Evolutionary conservation across 2,329 filamentous ascomycete species (phyloP), one percentile per base, ranked within the genome.

Genomic region (Proliferodiscus dingleyae): DNA sequence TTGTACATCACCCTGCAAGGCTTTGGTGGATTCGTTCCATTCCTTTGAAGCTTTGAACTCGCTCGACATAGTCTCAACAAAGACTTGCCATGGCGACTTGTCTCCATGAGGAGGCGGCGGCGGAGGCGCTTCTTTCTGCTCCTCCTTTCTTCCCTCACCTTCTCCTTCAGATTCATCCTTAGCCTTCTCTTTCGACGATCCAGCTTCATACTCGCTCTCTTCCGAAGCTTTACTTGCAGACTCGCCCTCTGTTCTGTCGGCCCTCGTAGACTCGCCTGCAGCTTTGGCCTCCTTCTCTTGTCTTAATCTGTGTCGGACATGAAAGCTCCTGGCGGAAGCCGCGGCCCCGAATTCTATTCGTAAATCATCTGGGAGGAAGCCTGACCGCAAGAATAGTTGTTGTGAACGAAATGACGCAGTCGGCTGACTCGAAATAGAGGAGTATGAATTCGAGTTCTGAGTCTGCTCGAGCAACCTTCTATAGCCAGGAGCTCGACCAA

Each of bases 21-120:
- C 88, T 72, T 98, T 97, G 33, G 91, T 98, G 34, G 89, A 95
- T 64, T 98, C 93, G 63, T 98, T 95, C 93, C 93, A 98, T 67
- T 98, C 93, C 65, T 97, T 95, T 13, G 90, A 97, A 42, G 89
- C 87, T 68, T 96, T 89, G 71, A 98, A 95, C 69, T 98, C 93
- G 46, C 76, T 78, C 66, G 88, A 81, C 69, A 98, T 80, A n/a
- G 93, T 98, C 64, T 98, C 93, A 62, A 88, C 88, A 72, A 98
- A 98, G 24, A 98, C 93, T 66, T 97, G 89, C 90, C 93, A 97
- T 43, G 93, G 93, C 3, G 91, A 93, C 75, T 98, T 98, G 71
- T 95, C 89, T 50, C 93, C 93, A 63, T 98, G 93, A 16, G 90
- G 91, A n/a, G 93, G 91, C 11, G 90, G 91, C 18, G 91, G 88